Percentiles rank a stretch among this genome's conserved stretches.
phyloP scores from a whole-genome alignment of 176 grass and related monocot genomes.

The Phyllostachys edulis region DNA sequence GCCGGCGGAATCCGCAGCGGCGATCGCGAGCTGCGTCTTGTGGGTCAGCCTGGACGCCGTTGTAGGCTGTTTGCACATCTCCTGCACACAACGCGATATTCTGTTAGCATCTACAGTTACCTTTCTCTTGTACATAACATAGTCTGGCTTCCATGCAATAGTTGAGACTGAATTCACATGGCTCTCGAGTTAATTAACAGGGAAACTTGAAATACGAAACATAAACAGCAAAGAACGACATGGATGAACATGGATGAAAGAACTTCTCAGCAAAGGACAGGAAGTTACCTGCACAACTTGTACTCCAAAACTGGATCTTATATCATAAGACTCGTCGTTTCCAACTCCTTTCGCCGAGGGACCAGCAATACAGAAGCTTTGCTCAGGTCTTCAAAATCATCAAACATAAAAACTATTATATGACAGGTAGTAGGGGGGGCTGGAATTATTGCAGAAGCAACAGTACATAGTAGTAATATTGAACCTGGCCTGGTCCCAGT shows the following conservation, averaged over 20 bases:
- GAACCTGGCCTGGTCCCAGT: constrained; percentile 97
- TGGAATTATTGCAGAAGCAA: background rate
- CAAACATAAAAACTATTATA: constrained; percentile 16
- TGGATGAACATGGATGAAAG: background rate
- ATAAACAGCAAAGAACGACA: background rate
- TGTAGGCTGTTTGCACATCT: constrained; percentile 55
- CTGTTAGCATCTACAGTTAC: background rate
- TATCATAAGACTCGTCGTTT: constrained; percentile 76
- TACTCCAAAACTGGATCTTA: constrained; percentile 85
- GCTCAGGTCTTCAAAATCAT: constrained; percentile 70
- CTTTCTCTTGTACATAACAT: background rate
- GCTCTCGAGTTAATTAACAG: background rate
- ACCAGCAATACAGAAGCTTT: constrained; percentile 88
- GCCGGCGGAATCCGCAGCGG: constrained; percentile 68
- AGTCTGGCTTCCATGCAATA: background rate
- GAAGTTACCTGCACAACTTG: constrained; percentile 92
- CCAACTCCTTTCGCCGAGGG: constrained; percentile 75
- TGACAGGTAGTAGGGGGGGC: background rate
- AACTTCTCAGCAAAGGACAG: background rate
- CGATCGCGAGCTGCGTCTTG: constrained; percentile 67
- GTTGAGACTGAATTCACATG: background rate
- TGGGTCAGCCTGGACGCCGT: constrained; percentile 44
- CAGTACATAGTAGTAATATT: background rate
- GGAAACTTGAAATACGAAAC: background rate
- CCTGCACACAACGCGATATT: constrained; percentile 34